phyloP scores from a whole-genome alignment of 176 grass and related monocot species.

The Zizania latifolia region DNA sequence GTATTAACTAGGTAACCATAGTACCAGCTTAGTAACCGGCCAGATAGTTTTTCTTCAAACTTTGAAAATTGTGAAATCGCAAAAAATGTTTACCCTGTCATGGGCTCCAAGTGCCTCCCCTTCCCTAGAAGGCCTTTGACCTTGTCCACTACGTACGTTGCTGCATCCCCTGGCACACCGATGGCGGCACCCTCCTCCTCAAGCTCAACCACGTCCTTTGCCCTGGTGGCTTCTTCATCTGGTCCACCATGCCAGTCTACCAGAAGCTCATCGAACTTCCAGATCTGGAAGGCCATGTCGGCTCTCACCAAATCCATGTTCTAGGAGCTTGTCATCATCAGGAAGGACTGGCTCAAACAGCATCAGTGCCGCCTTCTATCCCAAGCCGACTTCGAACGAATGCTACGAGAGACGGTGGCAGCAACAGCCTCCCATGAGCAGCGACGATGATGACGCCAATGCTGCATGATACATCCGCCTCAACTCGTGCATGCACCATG shows the following conservation, averaged over 20 bases:
- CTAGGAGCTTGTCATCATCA: conserved; percentile 79
- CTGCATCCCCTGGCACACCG: conserved; percentile 82
- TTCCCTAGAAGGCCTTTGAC: conserved; percentile 83
- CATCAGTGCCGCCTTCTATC: conserved; percentile 74
- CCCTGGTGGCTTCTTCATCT: conserved; percentile 86
- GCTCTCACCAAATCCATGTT: conserved; percentile 81
- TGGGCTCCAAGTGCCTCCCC: conserved; percentile 79
- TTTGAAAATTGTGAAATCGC: too few relatives aligned
- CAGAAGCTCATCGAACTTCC: conserved; percentile 83
- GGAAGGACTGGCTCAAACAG: conserved; percentile 76
- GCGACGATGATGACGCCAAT: conserved; percentile 71
- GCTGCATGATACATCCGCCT: conserved; percentile 84
- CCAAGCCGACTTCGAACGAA: conserved; percentile 68
- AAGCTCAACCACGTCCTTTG: conserved; percentile 86
- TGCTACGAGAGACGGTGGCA: conserved; percentile 62
- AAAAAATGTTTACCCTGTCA: too few relatives aligned
- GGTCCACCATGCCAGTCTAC: conserved; percentile 94
- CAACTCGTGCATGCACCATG: conserved; percentile 80
- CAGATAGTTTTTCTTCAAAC: too few relatives aligned
- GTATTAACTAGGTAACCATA: too few relatives aligned
- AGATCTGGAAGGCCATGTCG: conserved; percentile 86
- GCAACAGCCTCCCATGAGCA: conserved; percentile 81
- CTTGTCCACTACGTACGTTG: conserved; percentile 89
- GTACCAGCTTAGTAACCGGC: too few relatives aligned
- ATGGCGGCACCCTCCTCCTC: conserved; percentile 75